Evolutionary conservation across 75 land plant species (phyloP).

Genomic region (Pinus albicaulis): DNA sequence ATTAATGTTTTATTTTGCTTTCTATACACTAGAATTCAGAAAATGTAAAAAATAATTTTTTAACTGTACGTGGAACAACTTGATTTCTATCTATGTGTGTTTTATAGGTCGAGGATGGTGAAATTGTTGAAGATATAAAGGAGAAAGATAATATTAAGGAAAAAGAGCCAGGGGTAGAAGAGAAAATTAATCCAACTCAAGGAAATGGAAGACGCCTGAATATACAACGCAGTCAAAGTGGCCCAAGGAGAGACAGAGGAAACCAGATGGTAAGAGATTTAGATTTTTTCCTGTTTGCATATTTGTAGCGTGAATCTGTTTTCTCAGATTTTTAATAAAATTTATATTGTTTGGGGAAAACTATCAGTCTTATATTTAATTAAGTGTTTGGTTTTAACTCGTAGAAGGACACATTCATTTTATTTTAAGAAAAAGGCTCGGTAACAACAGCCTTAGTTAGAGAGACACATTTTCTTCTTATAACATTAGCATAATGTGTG

Average conservation of each 20-base stretch:
- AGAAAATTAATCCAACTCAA: neutral
- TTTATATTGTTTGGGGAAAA: neutral
- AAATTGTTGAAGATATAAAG: conserved; percentile 1
- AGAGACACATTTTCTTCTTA: neutral
- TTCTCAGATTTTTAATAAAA: neutral
- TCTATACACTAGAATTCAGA: neutral
- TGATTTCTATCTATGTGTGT: neutral
- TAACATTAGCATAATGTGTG: neutral
- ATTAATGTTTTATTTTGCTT: neutral
- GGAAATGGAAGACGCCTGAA: conserved; percentile 3
- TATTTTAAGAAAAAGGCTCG: neutral
- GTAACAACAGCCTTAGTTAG: too few relatives aligned
- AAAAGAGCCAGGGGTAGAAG: conserved; percentile 5
- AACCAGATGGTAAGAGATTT: neutral
- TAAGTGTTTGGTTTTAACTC: too few relatives aligned
- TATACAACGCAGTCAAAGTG: conserved; percentile 4
- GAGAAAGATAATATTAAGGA: conserved; percentile 5
- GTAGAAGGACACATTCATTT: neutral
- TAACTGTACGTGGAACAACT: neutral
- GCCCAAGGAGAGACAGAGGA: conserved; percentile 3
- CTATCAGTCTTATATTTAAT: neutral
- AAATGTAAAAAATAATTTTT: neutral
- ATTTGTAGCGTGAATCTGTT: neutral
- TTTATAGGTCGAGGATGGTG: neutral
- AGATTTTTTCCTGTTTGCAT: neutral